These are phyloP conservation scores for Elongisporangium anandrum DNA, from an alignment of 352 stramenopile genomes.

Conservation along the genomic window DNA sequence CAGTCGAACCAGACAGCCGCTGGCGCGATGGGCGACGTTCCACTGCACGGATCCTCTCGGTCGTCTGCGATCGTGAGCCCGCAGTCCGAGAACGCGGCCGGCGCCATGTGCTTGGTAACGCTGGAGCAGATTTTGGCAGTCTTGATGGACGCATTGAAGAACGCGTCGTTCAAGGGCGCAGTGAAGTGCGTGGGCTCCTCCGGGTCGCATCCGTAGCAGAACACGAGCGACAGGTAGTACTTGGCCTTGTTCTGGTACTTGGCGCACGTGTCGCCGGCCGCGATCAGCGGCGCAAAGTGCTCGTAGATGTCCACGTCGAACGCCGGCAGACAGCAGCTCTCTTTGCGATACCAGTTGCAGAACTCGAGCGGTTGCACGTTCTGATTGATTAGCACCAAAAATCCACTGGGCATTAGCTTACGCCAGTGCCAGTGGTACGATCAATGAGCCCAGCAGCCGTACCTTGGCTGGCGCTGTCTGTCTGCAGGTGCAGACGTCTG, in stretches of 20 bases:
- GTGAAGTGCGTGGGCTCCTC: slow-evolving; percentile 32
- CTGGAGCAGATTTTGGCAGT: slow-evolving; percentile 66
- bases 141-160: slow-evolving; percentile 44
- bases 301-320: slow-evolving; percentile 59
- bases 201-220: slow-evolving; percentile 44
- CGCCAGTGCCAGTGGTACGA: neutral
- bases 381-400: slow-evolving; percentile 16
- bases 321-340: slow-evolving; percentile 62
- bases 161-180: slow-evolving; percentile 38
- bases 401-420: neutral
- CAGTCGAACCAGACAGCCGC: slow-evolving; percentile 57
- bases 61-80: slow-evolving; percentile 54
- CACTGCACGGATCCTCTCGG: slow-evolving; percentile 50
- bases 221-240: slow-evolving; percentile 36
- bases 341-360: slow-evolving; percentile 65
- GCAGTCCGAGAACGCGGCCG: slow-evolving; percentile 53
- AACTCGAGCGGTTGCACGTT: slow-evolving; percentile 60
- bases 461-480: slow-evolving; percentile 6
- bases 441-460: neutral
- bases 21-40: slow-evolving; percentile 56
- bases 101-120: slow-evolving; percentile 41
- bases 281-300: slow-evolving; percentile 59
- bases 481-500: neutral
- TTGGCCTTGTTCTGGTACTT: slow-evolving; percentile 74
- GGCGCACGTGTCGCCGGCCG: slow-evolving; percentile 51